These are phyloP conservation scores for Suillus subaureus DNA, from an alignment of 768 basidiomycete genomes.

Conservation along the genomic window DNA sequence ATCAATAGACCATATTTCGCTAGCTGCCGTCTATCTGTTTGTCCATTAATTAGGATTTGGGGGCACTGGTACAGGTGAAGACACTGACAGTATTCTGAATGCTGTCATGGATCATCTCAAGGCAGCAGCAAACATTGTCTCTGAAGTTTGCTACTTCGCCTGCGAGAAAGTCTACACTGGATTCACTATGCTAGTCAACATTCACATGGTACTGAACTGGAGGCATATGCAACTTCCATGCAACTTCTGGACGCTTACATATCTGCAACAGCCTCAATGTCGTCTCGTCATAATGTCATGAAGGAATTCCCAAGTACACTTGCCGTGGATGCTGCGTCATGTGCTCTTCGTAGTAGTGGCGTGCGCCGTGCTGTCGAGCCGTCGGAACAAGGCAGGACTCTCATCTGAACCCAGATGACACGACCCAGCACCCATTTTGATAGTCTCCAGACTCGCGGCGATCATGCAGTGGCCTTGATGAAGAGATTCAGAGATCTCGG, in stretches of 20 bases:
- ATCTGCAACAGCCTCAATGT: neutral
- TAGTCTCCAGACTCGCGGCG: neutral
- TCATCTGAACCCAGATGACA: neutral
- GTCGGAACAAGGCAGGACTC: neutral
- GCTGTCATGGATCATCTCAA: neutral
- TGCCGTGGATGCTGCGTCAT: neutral
- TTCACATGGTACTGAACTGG: neutral
- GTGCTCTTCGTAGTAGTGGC: neutral
- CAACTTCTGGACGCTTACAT: neutral
- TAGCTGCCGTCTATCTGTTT: neutral
- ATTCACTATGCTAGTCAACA: too few relatives aligned
- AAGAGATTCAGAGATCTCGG: neutral
- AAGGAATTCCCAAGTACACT: neutral
- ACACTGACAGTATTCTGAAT: neutral
- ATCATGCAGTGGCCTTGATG: neutral
- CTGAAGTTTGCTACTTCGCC: neutral
- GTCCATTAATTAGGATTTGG: neutral
- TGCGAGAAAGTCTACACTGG: neutral
- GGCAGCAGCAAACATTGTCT: neutral
- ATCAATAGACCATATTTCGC: rapidly evolving
- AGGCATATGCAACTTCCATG: neutral
- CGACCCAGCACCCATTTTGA: neutral
- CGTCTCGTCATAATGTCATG: neutral
- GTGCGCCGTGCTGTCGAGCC: neutral
- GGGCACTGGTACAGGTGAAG: neutral